Base-by-base conservation (phyloP, 75 land plant species). In the Selaginella tamariscina region DNA sequence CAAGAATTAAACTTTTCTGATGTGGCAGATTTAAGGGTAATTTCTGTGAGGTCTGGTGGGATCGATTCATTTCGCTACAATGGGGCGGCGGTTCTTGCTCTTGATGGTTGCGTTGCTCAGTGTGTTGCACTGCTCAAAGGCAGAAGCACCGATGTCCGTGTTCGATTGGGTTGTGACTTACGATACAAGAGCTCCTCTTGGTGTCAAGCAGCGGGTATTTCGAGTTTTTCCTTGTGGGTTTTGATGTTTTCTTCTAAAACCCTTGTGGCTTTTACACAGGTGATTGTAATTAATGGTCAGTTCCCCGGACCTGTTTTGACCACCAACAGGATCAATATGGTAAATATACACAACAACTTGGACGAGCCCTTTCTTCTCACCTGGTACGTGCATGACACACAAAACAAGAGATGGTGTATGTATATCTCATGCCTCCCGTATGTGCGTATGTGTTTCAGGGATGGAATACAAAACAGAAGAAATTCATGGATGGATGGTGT, bases 401-500 rank as follows among this genome's bases (percentile, higher is more conserved):
- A 5, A 59, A 59, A 59, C 62, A 59, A 23, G 62, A 27, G 26
- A 23, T 23, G n/a, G n/a, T n/a, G n/a, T n/a, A 5, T 59, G 62
- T 2, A 59, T 8, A 9, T 59, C n/a, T 8, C 49, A 5, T 39
- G 49, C 49, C 49, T 39, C 5, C 49, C 5, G 5, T 39, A 2
- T 59, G 8, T 59, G 62, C 8, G 8, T 59, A 8, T n/a, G 26
- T 59, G 62, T 2, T 2, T 23, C 23, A 59, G 62, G 62, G 62
- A 59, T 59, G 62, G 62, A 8, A 59, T 59, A 5, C 62, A 59
- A n/a, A 21, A 59, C 24, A 8, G 62, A 59, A 21, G 62, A 27
- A 59, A 59, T 26, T 8, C 62, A 5, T 59, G 62, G 62, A 59
- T 59, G 62, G 62, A 59, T 59, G 62, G 62, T 8, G 62, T 59